phyloP scores from a whole-genome alignment of 2,329 filamentous ascomycete genomes.

The Ceratocystis eucalypticola region DNA sequence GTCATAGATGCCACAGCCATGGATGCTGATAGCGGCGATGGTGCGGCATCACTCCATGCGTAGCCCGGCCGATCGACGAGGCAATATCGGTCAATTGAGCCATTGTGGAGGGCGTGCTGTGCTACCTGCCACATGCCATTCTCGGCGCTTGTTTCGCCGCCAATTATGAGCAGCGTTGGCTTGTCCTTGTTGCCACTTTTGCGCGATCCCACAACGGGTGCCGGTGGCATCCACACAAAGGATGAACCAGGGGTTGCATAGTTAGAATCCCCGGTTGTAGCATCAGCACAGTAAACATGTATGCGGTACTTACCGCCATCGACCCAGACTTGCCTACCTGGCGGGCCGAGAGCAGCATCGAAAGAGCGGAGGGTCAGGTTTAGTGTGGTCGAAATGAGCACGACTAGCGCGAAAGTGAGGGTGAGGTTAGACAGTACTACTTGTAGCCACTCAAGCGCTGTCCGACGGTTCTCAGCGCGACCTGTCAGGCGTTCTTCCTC shows the following conservation, averaged over 20 bases:
- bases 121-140: constrained; percentile 68
- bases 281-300: constrained; percentile 61
- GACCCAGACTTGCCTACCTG: constrained; percentile 66
- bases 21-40: constrained; percentile 81
- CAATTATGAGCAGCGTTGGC: constrained; percentile 80
- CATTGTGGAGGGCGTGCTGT: constrained; percentile 59
- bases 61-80: constrained; percentile 89
- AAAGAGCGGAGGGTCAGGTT: constrained; percentile 68
- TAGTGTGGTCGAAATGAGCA: constrained; percentile 68
- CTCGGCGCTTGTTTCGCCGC: constrained; percentile 67
- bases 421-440: constrained; percentile 63
- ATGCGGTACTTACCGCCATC: constrained; percentile 75
- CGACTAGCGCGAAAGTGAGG: constrained; percentile 53
- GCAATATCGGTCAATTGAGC: constrained; percentile 78
- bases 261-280: background rate
- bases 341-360: constrained; percentile 59
- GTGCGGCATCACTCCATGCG: constrained; percentile 78
- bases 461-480: constrained; percentile 69
- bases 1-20: constrained; percentile 84
- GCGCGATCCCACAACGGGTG: background rate
- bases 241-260: background rate
- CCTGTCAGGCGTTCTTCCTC: constrained; percentile 89
- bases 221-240: background rate
- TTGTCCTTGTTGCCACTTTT: constrained; percentile 26
- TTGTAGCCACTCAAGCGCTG: constrained; percentile 69